These are phyloP conservation scores for Suillus weaverae DNA, from an alignment of 768 basidiomycete species.

Conservation along the genomic window DNA sequence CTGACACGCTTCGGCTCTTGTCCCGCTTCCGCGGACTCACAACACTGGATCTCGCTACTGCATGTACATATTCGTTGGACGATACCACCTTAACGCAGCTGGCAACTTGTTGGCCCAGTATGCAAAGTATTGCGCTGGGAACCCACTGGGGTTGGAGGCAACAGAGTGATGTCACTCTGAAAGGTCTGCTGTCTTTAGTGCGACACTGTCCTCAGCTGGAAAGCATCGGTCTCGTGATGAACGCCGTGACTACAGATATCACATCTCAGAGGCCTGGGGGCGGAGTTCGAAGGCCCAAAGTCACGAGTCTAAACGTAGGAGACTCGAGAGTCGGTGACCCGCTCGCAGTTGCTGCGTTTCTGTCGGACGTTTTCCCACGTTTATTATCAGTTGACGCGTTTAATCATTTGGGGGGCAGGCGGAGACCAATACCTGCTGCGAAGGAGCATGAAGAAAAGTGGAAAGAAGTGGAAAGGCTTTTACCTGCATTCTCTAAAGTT, in stretches of 20 bases:
- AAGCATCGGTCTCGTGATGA: slow-evolving; percentile 6
- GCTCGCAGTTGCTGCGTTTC: slow-evolving; percentile 4
- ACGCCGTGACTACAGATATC: slow-evolving; percentile 3
- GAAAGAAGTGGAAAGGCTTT: slow-evolving; percentile 5
- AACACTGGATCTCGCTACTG: slow-evolving; percentile 2
- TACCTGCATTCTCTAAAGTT: slow-evolving; percentile 4
- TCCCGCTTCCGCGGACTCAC: slow-evolving; percentile 4
- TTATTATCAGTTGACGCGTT: background rate
- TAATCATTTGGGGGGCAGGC: slow-evolving; percentile 1
- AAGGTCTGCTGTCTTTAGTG: slow-evolving; percentile 10
- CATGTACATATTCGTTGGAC: slow-evolving; percentile 8
- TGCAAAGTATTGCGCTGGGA: slow-evolving; percentile 7
- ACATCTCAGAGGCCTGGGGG: slow-evolving; percentile 6
- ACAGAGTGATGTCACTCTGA: slow-evolving; percentile 4
- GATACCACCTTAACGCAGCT: slow-evolving; percentile 9
- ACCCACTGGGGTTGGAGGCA: slow-evolving; percentile 8
- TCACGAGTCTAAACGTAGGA: slow-evolving; percentile 5
- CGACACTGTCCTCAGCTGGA: slow-evolving; percentile 6
- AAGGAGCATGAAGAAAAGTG: slow-evolving; percentile 3
- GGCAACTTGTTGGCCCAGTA: slow-evolving; percentile 7
- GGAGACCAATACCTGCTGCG: slow-evolving; percentile 3
- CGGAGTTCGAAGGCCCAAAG: background rate
- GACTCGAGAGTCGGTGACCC: slow-evolving; percentile 2
- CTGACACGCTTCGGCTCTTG: slow-evolving; percentile 6
- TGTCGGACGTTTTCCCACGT: slow-evolving; percentile 4